These are phyloP conservation scores for Penstemon davidsonii DNA, from an alignment of 257 asterid genomes.

Conservation along the genomic window DNA sequence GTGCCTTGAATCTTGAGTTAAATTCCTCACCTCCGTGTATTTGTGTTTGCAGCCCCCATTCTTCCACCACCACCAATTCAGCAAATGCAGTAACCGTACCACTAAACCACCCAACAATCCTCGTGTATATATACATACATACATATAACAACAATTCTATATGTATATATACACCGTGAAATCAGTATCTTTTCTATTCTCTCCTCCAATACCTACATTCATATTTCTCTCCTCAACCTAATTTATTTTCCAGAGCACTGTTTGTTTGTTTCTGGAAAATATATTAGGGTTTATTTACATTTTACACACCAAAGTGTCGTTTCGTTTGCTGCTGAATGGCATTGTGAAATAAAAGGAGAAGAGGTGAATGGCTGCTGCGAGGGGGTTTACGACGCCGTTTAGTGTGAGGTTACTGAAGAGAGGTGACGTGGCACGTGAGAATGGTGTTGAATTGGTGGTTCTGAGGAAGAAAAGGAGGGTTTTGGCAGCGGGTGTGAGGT, in stretches of 20 bases:
- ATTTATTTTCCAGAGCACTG: background rate
- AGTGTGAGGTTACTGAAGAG: constrained; percentile 35
- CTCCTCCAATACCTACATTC: constrained; percentile 37
- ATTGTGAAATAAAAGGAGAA: constrained; percentile 23
- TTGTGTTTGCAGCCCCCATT: constrained; percentile 26
- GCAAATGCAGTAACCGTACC: constrained; percentile 13
- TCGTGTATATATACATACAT: constrained; percentile 5
- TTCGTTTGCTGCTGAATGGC: constrained; percentile 25
- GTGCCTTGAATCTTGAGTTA: constrained; percentile 24
- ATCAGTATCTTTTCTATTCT: constrained; percentile 17
- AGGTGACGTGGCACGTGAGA: constrained; percentile 37
- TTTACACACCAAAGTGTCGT: background rate
- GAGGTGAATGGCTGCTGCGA: constrained; percentile 52
- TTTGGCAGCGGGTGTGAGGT: constrained; percentile 37
- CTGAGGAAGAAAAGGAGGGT: constrained; percentile 53
- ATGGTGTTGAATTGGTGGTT: constrained; percentile 38
- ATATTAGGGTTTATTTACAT: constrained; percentile 32
- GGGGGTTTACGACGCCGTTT: constrained; percentile 52
- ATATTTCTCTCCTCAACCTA: background rate
- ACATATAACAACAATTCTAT: background rate
- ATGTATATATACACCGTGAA: too few species aligned
- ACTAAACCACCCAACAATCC: background rate
- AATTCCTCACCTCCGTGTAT: constrained; percentile 26
- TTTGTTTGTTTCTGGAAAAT: constrained; percentile 18
- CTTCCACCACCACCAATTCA: constrained; percentile 31